Conservation (phyloP, 768 basidiomycete species). For the Calocera viscosa region DNA sequence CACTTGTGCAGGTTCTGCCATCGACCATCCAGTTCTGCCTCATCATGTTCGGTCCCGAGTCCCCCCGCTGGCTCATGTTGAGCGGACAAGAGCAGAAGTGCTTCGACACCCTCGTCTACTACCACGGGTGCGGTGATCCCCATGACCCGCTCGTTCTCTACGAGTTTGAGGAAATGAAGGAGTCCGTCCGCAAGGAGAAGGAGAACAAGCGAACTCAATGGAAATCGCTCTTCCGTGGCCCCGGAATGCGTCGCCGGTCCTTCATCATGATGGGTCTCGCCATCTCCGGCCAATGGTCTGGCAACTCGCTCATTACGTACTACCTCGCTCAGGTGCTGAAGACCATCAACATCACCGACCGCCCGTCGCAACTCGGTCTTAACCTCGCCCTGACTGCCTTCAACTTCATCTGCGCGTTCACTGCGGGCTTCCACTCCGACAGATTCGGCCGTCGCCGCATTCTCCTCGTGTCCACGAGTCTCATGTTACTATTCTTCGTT, state of each 20-base stretch:
- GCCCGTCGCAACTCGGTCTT: conserved; percentile 30
- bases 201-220: conserved; percentile 26
- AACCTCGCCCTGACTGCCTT: conserved; percentile 27
- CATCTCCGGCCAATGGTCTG: conserved; percentile 14
- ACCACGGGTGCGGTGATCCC: conserved; percentile 28
- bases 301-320: conserved; percentile 28
- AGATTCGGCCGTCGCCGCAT: background rate
- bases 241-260: conserved; percentile 24
- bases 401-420: conserved; percentile 16
- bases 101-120: conserved; percentile 25
- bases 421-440: conserved; percentile 8
- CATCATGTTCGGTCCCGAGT: conserved; percentile 30
- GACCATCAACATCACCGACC: conserved; percentile 27
- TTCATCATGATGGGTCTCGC: conserved; percentile 12
- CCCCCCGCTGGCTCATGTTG: conserved; percentile 27
- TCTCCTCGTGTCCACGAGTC: background rate
- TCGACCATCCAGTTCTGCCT: conserved; percentile 20
- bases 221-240: conserved; percentile 22
- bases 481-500: conserved; percentile 1
- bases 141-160: conserved; percentile 29
- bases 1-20: background rate
- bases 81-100: conserved; percentile 26
- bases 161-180: conserved; percentile 30
- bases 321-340: conserved; percentile 26
- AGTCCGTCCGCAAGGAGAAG: conserved; percentile 25